Conservation (phyloP, 805 yeast species). For the Myxozyma mucilagina region DNA sequence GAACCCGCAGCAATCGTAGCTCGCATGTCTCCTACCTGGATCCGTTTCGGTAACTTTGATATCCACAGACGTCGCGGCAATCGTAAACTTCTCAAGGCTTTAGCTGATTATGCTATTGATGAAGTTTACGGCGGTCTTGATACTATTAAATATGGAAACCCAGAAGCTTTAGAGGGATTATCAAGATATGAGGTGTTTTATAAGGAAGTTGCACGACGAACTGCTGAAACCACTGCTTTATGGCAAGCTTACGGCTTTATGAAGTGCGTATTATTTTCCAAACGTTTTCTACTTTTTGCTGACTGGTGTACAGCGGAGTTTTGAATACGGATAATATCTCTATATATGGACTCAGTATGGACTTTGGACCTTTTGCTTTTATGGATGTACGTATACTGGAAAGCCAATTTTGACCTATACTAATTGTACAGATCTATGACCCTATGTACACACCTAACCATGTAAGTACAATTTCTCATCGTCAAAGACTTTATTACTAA, state of each 20-base stretch:
- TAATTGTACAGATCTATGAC: conserved; percentile 58
- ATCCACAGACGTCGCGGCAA: conserved; percentile 73
- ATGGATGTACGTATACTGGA: conserved; percentile 26
- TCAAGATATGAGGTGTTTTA: conserved; percentile 71
- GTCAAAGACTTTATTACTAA: not conserved
- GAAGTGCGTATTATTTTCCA: conserved; percentile 43
- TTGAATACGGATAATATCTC: conserved; percentile 93
- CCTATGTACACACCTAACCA: conserved; percentile 86
- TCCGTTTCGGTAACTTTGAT: conserved; percentile 87
- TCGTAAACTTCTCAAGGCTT: conserved; percentile 55
- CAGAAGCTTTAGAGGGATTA: conserved; percentile 33
- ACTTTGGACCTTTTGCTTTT: conserved; percentile 87
- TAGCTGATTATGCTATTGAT: conserved; percentile 72
- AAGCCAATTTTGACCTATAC: not conserved
- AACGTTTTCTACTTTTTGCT: not conserved
- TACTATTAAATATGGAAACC: conserved; percentile 35
- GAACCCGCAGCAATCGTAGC: conserved; percentile 85
- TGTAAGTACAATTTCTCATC: conserved; percentile 6
- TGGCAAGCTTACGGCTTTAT: conserved; percentile 72
- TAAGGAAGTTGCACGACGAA: conserved; percentile 56
- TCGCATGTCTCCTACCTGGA: conserved; percentile 82
- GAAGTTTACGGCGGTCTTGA: conserved; percentile 54
- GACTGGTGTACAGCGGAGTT: conserved; percentile 57
- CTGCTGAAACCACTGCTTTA: conserved; percentile 27
- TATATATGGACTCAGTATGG: conserved; percentile 81